phyloP scores from a whole-genome alignment of 768 basidiomycete species.

The Trametes villosa region DNA sequence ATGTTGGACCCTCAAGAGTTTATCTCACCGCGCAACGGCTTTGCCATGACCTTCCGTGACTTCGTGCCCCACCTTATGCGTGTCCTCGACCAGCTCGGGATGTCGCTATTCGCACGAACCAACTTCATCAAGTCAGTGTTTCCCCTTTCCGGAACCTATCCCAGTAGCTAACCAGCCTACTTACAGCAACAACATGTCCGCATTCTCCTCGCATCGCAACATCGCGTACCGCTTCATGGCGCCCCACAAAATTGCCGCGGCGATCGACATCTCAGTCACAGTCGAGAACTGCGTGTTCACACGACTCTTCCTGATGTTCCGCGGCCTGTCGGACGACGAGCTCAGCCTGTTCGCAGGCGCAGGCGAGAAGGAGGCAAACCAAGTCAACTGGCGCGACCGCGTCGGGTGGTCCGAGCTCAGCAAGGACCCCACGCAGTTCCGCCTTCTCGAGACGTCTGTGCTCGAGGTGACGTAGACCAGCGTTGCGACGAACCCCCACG shows the following conservation, averaged over 20 bases:
- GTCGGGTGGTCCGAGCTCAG: constrained; percentile 83
- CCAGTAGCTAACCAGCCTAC: constrained; percentile 4
- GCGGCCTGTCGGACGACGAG: constrained; percentile 82
- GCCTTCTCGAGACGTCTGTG: constrained; percentile 79
- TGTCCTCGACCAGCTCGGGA: constrained; percentile 83
- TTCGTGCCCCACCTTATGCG: constrained; percentile 81
- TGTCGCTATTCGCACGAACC: constrained; percentile 82
- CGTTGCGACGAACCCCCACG: neutral
- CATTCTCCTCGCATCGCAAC: constrained; percentile 79
- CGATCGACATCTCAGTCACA: constrained; percentile 87
- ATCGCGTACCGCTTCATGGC: constrained; percentile 90
- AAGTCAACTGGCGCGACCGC: constrained; percentile 78
- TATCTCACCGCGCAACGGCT: constrained; percentile 81
- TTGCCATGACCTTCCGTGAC: constrained; percentile 80
- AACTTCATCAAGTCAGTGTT: constrained; percentile 74
- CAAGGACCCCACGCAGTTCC: constrained; percentile 74
- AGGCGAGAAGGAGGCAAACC: constrained; percentile 86
- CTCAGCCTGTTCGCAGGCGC: constrained; percentile 72
- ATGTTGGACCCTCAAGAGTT: constrained; percentile 82
- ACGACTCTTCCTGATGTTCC: constrained; percentile 84
- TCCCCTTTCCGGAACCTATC: neutral
- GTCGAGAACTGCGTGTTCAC: constrained; percentile 82
- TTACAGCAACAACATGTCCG: constrained; percentile 71
- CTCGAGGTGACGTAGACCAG: constrained; percentile 57
- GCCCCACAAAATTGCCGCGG: constrained; percentile 77